These are phyloP conservation scores for Zelopaecilomyces penicillatus DNA, from an alignment of 2,329 filamentous ascomycete species.

Conservation along the genomic window DNA sequence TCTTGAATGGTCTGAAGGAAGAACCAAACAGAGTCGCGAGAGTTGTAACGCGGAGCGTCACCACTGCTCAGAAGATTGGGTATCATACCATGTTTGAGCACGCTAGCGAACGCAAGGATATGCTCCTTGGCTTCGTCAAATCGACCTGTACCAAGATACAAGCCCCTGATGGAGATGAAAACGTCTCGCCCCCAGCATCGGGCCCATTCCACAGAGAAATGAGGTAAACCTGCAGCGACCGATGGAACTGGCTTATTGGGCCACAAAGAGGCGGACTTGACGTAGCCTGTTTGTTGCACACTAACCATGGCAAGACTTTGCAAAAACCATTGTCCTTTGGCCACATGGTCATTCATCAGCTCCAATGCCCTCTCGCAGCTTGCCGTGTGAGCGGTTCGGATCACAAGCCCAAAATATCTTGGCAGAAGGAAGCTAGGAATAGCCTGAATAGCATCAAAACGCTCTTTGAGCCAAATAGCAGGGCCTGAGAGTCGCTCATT, in stretches of 20 bases:
- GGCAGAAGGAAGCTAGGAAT: slow-evolving; percentile 86
- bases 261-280: slow-evolving; percentile 86
- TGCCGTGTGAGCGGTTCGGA: slow-evolving; percentile 81
- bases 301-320: slow-evolving; percentile 86
- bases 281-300: slow-evolving; percentile 79
- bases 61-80: slow-evolving; percentile 87
- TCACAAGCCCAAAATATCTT: slow-evolving; percentile 82
- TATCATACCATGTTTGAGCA: slow-evolving; percentile 97
- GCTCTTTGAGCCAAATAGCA: slow-evolving; percentile 70
- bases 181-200: slow-evolving; percentile 96
- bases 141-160: slow-evolving; percentile 85
- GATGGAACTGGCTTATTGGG: slow-evolving; percentile 77
- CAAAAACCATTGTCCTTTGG: slow-evolving; percentile 77
- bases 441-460: slow-evolving; percentile 76
- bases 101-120: slow-evolving; percentile 88
- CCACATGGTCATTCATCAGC: slow-evolving; percentile 70
- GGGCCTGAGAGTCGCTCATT: slow-evolving; percentile 57
- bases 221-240: slow-evolving; percentile 83
- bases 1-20: slow-evolving; percentile 95
- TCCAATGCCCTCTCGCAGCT: slow-evolving; percentile 70
- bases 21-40: slow-evolving; percentile 95
- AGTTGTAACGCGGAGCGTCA: slow-evolving; percentile 84
- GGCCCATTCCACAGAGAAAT: slow-evolving; percentile 91
- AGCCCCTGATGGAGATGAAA: slow-evolving; percentile 86
- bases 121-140: slow-evolving; percentile 88